Percentiles rank a stretch among this genome's conserved stretches.
Evolutionary conservation across 73 alveolate species (phyloP).

Genomic region (Symbiodinium natans): DNA sequence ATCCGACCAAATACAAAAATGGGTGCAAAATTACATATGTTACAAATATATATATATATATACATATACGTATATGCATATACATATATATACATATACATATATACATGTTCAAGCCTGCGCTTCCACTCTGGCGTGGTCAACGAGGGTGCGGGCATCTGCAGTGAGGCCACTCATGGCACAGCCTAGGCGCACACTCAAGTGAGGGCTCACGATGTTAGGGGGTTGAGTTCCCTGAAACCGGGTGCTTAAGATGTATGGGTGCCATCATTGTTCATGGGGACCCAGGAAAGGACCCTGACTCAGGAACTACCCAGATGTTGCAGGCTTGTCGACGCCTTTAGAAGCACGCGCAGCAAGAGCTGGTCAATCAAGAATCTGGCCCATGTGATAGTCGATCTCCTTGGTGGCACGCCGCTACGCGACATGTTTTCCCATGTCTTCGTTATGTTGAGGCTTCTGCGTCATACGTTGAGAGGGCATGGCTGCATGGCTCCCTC

Average conservation of each 20-base stretch:
- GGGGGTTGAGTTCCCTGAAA: neutral
- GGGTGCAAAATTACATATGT: neutral
- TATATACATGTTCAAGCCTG: conserved; percentile 29
- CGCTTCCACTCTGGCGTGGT: conserved; percentile 98
- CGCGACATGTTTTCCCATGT: too few species aligned
- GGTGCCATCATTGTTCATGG: neutral
- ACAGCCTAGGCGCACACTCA: conserved; percentile 60
- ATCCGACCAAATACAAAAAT: neutral
- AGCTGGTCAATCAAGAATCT: neutral
- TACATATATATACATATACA: too few species aligned
- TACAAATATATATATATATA: neutral
- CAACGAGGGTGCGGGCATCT: conserved; percentile 97
- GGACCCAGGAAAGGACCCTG: too few species aligned
- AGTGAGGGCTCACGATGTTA: neutral
- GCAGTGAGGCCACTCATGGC: conserved; percentile 98
- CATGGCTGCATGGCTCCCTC: too few species aligned
- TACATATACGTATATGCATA: too few species aligned
- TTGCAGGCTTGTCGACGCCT: neutral
- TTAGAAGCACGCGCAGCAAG: neutral
- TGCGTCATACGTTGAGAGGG: too few species aligned
- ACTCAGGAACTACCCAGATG: neutral
- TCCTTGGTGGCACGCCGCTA: conserved; percentile 39
- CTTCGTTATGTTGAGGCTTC: too few species aligned
- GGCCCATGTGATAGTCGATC: conserved; percentile 96
- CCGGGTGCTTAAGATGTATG: neutral